Evolutionary conservation across 75 land plant genomes (phyloP).

Genomic region (Pinus taeda): DNA sequence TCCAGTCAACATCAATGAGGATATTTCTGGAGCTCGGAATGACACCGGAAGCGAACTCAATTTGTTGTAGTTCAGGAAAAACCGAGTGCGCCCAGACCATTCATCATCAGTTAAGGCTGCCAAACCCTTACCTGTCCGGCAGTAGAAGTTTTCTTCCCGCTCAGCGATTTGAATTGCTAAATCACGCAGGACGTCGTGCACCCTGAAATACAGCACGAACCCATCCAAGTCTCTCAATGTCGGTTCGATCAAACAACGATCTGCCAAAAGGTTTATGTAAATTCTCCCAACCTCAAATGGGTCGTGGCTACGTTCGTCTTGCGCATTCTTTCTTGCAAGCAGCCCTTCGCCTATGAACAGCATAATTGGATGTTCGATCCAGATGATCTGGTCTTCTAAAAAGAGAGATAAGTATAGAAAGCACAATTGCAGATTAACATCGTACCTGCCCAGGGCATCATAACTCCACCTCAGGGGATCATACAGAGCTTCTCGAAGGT

Average conservation of each 20-base stretch:
- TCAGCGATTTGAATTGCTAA: constrained; percentile 1
- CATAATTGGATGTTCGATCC: background rate
- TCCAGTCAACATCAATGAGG: background rate
- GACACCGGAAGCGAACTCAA: background rate
- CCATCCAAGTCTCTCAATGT: background rate
- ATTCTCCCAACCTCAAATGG: background rate
- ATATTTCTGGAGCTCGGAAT: background rate
- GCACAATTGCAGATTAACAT: background rate
- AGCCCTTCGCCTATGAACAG: background rate
- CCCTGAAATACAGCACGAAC: background rate
- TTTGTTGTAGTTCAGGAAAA: background rate
- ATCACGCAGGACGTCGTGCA: background rate
- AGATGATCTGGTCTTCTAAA: background rate
- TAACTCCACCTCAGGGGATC: too few relatives aligned
- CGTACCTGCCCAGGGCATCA: background rate
- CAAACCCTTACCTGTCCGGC: background rate
- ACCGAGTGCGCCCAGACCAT: background rate
- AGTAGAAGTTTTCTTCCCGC: background rate
- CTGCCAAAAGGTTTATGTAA: background rate
- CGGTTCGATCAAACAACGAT: background rate
- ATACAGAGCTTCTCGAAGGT: too few relatives aligned
- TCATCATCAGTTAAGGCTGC: background rate
- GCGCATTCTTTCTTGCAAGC: too few relatives aligned
- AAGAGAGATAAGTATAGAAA: background rate
- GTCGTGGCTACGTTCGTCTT: too few relatives aligned